These are phyloP conservation scores for Golubevia sp. DNA, from an alignment of 1,284 basidiomycete species.

Conservation along the genomic window DNA sequence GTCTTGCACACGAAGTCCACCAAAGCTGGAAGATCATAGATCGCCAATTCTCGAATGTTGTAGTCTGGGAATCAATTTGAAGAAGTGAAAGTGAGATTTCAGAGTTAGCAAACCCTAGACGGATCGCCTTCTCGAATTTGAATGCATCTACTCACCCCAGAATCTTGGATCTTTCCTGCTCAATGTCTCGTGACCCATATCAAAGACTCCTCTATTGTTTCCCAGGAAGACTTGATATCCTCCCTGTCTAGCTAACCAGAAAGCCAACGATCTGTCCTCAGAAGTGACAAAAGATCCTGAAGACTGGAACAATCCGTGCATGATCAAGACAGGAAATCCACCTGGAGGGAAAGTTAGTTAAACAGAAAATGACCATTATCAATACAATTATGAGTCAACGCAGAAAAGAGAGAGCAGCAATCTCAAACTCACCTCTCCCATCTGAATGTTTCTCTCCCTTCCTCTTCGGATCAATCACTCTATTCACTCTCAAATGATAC, in stretches of 20 bases:
- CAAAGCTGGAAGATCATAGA: conserved; percentile 70
- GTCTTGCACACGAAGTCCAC: conserved; percentile 68
- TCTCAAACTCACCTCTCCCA: conserved; percentile 62
- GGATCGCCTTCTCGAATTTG: too few relatives aligned
- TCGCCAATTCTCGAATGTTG: conserved; percentile 70
- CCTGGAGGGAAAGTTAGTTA: conserved; percentile 26
- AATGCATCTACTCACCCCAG: conserved; percentile 63
- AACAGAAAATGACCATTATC: not conserved
- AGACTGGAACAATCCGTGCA: conserved; percentile 71
- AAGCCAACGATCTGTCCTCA: conserved; percentile 69
- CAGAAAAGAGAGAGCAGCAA: not conserved
- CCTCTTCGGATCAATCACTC: conserved; percentile 66
- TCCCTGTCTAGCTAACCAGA: conserved; percentile 69
- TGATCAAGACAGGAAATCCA: conserved; percentile 69
- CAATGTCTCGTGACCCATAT: conserved; percentile 68
- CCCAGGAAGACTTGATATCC: conserved; percentile 71
- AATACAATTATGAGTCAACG: too few relatives aligned
- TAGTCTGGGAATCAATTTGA: conserved; percentile 63
- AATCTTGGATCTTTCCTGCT: conserved; percentile 67
- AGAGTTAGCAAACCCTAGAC: too few relatives aligned
- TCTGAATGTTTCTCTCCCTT: conserved; percentile 59
- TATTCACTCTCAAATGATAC: conserved; percentile 67
- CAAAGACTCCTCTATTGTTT: conserved; percentile 69
- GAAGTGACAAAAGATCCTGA: conserved; percentile 71
- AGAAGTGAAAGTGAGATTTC: not conserved